Percentiles rank a stretch among this genome's conserved stretches.
phyloP scores from a whole-genome alignment of 306 rosid species.

The Rosa multiflora region DNA sequence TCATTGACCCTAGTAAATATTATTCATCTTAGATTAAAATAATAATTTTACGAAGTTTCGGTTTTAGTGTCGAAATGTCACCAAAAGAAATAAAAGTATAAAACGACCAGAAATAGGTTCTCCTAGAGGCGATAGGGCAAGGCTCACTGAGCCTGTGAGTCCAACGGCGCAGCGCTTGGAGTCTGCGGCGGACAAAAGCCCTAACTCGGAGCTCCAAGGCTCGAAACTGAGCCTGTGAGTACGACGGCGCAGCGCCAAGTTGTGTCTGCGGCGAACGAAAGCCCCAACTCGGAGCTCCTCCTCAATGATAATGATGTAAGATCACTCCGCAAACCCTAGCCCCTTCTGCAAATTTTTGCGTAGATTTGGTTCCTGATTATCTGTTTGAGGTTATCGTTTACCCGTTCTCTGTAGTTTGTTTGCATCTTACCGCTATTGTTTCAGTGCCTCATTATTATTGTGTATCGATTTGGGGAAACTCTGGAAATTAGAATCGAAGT shows the following conservation, averaged over 20 bases:
- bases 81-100: too few relatives aligned
- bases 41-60: too few relatives aligned
- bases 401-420: too few relatives aligned
- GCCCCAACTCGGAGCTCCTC: slow-evolving; percentile 49
- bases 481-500: not conserved
- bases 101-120: too few relatives aligned
- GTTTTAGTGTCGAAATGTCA: too few relatives aligned
- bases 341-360: not conserved
- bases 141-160: too few relatives aligned
- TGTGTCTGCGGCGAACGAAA: slow-evolving; percentile 12
- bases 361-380: not conserved
- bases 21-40: too few relatives aligned
- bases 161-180: slow-evolving; percentile 22
- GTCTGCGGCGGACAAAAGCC: slow-evolving; percentile 18
- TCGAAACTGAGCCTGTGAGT: too few relatives aligned
- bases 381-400: not conserved
- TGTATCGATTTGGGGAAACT: not conserved
- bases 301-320: slow-evolving; percentile 49
- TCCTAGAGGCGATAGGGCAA: too few relatives aligned
- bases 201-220: slow-evolving; percentile 47
- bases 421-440: not conserved
- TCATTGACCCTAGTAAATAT: too few relatives aligned
- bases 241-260: slow-evolving; percentile 24
- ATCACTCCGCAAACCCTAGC: slow-evolving; percentile 32
- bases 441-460: not conserved